Base-by-base conservation (phyloP, 192 early-diverging fungal species). In the Coemansia sp. region DNA sequence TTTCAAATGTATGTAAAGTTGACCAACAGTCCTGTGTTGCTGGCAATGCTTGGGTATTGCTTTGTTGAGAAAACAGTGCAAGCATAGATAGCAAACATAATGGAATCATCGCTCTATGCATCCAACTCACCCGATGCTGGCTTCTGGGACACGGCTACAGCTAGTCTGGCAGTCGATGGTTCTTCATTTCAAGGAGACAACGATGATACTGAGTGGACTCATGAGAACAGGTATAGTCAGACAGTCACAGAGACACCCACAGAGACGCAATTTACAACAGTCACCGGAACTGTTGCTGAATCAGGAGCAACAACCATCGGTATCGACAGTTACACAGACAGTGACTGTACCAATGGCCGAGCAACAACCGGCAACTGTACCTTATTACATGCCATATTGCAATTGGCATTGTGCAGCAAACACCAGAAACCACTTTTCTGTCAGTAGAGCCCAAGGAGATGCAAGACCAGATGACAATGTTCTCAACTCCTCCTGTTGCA, bases 341-440 rank as follows among this genome's bases (percentile, higher is more conserved):
- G 52, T 54, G 29, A 33, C 52, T 1, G 14, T 17, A 41, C 0
- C 38, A 13, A 17, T 13, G 0, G 8, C 45, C 22, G n/a, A 25
- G 4, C n/a, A 47, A 25, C 22, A 30, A 25, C 29, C 52, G 33
- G 52, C 52, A 33, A 17, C 29, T 30, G 3, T 25, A 17, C 52
- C 52, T 17, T 30, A 54, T 13, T 54, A 54, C 29, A 30, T 54
- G 14, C 52, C 52, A n/a, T 54, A 54, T 30, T n/a, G n/a, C n/a
- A n/a, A n/a, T n/a, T n/a, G n/a, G n/a, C n/a, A n/a, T n/a, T n/a
- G 2, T 54, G 52, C 14, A 30, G 52, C 52, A 6, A 17, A 30
- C 52, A 33, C 52, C 52, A 4, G 14, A 41, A 6, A 36, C 4
- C 5, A 36, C 34, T 36, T 36, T 4, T 11, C 34, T 11, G 13